These are phyloP conservation scores for Puccinia coronata DNA, from an alignment of 1,284 basidiomycete genomes.

Conservation along the genomic window DNA sequence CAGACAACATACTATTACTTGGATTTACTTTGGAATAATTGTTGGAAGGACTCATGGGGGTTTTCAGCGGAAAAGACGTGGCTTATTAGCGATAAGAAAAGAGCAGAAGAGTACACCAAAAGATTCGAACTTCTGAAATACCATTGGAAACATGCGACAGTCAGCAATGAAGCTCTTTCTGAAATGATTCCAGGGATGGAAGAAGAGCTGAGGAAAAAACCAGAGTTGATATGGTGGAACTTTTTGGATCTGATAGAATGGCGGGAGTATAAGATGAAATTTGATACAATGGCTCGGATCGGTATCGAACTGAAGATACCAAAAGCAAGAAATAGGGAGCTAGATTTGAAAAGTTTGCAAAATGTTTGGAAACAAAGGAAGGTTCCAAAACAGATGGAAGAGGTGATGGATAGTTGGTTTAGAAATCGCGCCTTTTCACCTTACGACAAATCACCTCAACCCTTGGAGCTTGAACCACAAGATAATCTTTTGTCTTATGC, in stretches of 20 bases:
- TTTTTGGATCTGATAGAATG: neutral
- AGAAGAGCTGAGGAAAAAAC: neutral
- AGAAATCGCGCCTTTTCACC: neutral
- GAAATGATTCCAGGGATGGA: neutral
- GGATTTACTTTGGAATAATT: neutral
- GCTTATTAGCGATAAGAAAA: neutral
- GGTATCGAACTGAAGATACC: neutral
- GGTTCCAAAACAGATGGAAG: neutral
- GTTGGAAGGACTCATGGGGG: neutral
- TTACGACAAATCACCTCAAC: neutral
- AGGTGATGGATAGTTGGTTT: neutral
- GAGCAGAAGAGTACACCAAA: neutral
- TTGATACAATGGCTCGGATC: neutral
- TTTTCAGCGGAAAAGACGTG: conserved; percentile 13
- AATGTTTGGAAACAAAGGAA: neutral
- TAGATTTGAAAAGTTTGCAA: neutral
- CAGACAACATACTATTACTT: neutral
- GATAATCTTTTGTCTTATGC: neutral
- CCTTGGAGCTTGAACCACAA: neutral
- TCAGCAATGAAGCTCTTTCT: neutral
- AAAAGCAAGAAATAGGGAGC: neutral
- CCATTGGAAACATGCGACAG: neutral
- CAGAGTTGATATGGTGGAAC: neutral
- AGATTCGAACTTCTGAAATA: neutral
- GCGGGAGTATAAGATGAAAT: neutral